Conservation (phyloP, 129 eudicot species). For the Calendula officinalis region DNA sequence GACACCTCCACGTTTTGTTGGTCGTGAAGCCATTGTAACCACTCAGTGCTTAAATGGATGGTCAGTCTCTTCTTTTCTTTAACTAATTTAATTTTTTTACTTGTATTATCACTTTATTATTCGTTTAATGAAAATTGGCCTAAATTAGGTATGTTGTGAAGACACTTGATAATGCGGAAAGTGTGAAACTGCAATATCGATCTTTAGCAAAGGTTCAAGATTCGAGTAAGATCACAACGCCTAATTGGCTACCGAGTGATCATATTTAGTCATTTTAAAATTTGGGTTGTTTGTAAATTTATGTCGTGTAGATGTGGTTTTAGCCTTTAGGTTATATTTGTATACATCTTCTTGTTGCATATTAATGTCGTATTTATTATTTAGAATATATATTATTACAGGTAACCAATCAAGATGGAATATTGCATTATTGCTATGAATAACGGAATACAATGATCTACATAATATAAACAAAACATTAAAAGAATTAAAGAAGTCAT, state of each 20-base stretch:
- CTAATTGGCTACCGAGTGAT: constrained; percentile 42
- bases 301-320: constrained; percentile 13
- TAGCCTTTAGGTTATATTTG: not conserved
- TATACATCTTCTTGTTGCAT: too few relatives aligned
- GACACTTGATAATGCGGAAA: constrained; percentile 93
- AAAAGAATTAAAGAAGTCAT: not conserved
- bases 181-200: constrained; percentile 88
- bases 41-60: constrained; percentile 97
- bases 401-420: too few relatives aligned
- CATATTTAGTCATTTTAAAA: not conserved
- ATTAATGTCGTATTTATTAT: too few relatives aligned
- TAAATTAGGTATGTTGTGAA: constrained; percentile 82
- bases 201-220: constrained; percentile 80
- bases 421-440: too few relatives aligned
- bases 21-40: constrained; percentile 89
- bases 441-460: not conserved
- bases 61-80: constrained; percentile 32
- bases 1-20: constrained; percentile 94
- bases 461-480: too few relatives aligned
- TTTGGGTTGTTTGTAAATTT: not conserved
- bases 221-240: constrained; percentile 42
- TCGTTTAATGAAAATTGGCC: not conserved
- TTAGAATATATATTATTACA: too few relatives aligned
- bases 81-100: not conserved
- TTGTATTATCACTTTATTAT: not conserved